Evolutionary conservation across 2,329 filamentous ascomycete genomes (phyloP).

Genomic region (Fusarium mundagurra): DNA sequence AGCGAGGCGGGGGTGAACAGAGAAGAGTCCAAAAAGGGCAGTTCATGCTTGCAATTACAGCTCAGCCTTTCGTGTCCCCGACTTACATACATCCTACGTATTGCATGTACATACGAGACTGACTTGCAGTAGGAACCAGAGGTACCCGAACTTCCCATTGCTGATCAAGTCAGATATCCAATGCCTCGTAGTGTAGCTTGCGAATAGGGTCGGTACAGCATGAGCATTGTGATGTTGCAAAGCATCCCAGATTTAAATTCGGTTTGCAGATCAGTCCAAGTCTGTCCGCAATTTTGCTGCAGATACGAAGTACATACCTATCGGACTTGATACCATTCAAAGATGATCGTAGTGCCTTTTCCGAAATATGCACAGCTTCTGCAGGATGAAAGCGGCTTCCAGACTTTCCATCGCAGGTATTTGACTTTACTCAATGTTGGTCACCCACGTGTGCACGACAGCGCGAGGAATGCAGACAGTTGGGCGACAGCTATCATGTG

Average conservation of each 20-base stretch:
- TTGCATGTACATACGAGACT: neutral
- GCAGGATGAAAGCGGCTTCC: slow-evolving; percentile 18
- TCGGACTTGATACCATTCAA: neutral
- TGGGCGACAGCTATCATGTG: slow-evolving; percentile 24
- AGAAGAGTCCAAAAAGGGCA: slow-evolving; percentile 5
- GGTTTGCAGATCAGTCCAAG: slow-evolving; percentile 28
- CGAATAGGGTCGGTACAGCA: slow-evolving; percentile 1
- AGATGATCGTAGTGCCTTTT: neutral
- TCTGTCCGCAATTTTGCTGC: neutral
- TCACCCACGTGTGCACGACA: slow-evolving; percentile 27
- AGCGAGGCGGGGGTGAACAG: slow-evolving; percentile 28
- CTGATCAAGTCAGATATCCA: neutral
- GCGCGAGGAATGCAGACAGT: slow-evolving; percentile 25
- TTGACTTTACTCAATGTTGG: slow-evolving; percentile 26
- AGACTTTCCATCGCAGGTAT: slow-evolving; percentile 34
- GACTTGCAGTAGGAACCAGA: slow-evolving; percentile 12
- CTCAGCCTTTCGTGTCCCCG: slow-evolving; percentile 8
- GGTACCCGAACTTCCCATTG: slow-evolving; percentile 8
- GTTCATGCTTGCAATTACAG: slow-evolving; percentile 33
- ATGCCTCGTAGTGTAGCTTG: slow-evolving; percentile 33
- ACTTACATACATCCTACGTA: slow-evolving; percentile 1
- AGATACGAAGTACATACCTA: neutral
- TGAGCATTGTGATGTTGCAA: slow-evolving; percentile 11
- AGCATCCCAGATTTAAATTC: slow-evolving; percentile 18
- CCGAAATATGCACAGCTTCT: neutral